Evolutionary conservation across 1,284 basidiomycete species (phyloP), one percentile per base, ranked within the genome.

Genomic region (Hypsizygus ulmarius): DNA sequence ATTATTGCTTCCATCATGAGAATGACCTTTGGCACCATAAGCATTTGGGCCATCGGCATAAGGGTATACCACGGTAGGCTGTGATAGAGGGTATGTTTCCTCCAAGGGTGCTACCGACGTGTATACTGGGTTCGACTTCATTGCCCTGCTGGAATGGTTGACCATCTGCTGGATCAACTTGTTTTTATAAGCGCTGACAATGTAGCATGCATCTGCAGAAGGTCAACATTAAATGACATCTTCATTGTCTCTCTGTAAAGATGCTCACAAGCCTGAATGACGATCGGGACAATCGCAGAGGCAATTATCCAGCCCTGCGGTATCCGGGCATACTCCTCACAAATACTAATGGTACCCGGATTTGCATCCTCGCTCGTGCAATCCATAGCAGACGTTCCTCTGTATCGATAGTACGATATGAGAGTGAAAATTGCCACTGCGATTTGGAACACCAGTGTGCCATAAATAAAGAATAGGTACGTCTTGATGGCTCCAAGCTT

Each of bases 201-300:
- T 55, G 41, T 70, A 70, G 36, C 64, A 64, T 10, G 66, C 66
- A 53, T 72, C 70, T 72, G 15, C 9, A 36, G 16, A 39, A 18
- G 42, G 18, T 41, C 28, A 50, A 33, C 41, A 16, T n/a, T 14
- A 38, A 30, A 36, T 6, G 39, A 42, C 14, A 18, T 2, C 5
- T n/a, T 5, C 16, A 15, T 12, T 5, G 6, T 15, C 16, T 48
- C 19, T 28, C 38, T 32, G 14, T 32, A 16, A 30, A 37, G 21
- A 18, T 12, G 62, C 70, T 55, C 50, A 70, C 70, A 70, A 15
- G 58, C 59, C 56, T 69, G 65, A 33, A 68, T 46, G 16, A 71
- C 43, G 35, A 70, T 56, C 15, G 69, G 67, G 29, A 69, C 51
- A 14, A 67, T 52, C 9, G 60, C 50, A 16, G 59, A 55, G 11